These are phyloP conservation scores for Thelonectria olida DNA, from an alignment of 2,329 filamentous ascomycete species.

Conservation along the genomic window DNA sequence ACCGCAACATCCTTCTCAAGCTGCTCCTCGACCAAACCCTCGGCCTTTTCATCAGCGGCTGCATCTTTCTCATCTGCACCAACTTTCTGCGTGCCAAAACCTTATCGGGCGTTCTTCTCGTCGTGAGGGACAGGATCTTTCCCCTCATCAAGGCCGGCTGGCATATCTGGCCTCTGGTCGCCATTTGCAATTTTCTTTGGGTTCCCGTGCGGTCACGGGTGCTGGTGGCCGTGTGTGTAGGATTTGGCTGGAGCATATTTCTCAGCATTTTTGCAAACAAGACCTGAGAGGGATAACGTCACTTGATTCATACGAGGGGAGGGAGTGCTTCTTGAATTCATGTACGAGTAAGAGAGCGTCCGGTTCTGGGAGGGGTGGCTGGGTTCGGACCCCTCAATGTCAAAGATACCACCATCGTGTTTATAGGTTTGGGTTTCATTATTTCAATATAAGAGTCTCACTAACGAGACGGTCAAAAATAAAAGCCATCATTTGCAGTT, in stretches of 20 bases:
- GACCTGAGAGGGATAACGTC: constrained; percentile 14
- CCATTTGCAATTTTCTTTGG: constrained; percentile 48
- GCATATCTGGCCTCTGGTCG: constrained; percentile 50
- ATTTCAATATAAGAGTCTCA: neutral
- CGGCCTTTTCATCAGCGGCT: constrained; percentile 46
- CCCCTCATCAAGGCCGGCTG: constrained; percentile 46
- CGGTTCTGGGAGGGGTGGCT: neutral
- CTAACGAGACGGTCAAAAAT: too few relatives aligned
- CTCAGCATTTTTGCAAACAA: constrained; percentile 46
- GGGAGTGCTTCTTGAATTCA: neutral
- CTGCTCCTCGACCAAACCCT: constrained; percentile 49
- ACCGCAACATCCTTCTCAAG: constrained; percentile 47
- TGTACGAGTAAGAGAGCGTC: neutral
- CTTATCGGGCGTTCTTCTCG: constrained; percentile 34
- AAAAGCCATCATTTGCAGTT: too few relatives aligned
- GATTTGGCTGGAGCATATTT: constrained; percentile 50
- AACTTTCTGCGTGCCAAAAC: constrained; percentile 44
- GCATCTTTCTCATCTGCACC: constrained; percentile 47
- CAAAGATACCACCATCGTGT: neutral
- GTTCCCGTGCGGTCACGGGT: constrained; percentile 48
- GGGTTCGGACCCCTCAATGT: neutral
- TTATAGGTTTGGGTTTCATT: neutral
- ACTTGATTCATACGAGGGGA: neutral
- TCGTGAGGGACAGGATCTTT: constrained; percentile 42
- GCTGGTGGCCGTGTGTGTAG: constrained; percentile 47